These are phyloP conservation scores for Saturnispora halmiae DNA, from an alignment of 805 yeast species.

Conservation along the genomic window DNA sequence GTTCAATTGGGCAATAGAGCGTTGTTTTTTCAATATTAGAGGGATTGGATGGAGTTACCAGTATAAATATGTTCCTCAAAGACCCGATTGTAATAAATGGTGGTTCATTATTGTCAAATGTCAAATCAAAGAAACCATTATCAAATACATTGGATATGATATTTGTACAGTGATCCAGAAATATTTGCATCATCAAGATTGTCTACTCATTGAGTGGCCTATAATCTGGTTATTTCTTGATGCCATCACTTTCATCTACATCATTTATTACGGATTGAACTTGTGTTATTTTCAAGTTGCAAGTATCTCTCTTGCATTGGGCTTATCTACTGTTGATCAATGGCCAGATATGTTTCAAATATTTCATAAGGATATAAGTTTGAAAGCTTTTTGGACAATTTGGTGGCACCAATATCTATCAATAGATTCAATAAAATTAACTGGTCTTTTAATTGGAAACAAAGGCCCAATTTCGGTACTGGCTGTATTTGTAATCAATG, in stretches of 20 bases:
- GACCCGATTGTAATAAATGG: slow-evolving; percentile 7
- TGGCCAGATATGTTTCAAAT: slow-evolving; percentile 13
- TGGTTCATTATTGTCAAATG: slow-evolving; percentile 8
- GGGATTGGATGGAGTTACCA: slow-evolving; percentile 15
- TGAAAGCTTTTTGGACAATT: slow-evolving; percentile 11
- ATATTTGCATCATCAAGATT: not conserved
- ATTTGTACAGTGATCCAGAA: not conserved
- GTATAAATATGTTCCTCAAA: not conserved
- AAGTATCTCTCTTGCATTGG: slow-evolving; percentile 1
- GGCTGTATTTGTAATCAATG: slow-evolving; percentile 47
- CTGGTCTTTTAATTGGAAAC: slow-evolving; percentile 1
- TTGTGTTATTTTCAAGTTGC: slow-evolving; percentile 7
- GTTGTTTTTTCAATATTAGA: slow-evolving; percentile 12
- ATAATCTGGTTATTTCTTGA: not conserved
- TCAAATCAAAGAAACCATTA: slow-evolving; percentile 5
- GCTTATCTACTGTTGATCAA: slow-evolving; percentile 7
- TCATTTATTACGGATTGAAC: slow-evolving; percentile 11
- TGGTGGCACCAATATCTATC: slow-evolving; percentile 16
- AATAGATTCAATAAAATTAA: slow-evolving; percentile 6
- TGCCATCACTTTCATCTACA: not conserved
- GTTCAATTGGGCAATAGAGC: slow-evolving; percentile 8
- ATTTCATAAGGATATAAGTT: slow-evolving; percentile 1
- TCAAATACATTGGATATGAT: slow-evolving; percentile 11
- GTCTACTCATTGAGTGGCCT: not conserved
- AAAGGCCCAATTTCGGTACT: slow-evolving; percentile 29